Percentiles rank a stretch among this genome's conserved stretches.
Conservation (phyloP, 352 stramenopile species). For the Phytopythium vexans region DNA sequence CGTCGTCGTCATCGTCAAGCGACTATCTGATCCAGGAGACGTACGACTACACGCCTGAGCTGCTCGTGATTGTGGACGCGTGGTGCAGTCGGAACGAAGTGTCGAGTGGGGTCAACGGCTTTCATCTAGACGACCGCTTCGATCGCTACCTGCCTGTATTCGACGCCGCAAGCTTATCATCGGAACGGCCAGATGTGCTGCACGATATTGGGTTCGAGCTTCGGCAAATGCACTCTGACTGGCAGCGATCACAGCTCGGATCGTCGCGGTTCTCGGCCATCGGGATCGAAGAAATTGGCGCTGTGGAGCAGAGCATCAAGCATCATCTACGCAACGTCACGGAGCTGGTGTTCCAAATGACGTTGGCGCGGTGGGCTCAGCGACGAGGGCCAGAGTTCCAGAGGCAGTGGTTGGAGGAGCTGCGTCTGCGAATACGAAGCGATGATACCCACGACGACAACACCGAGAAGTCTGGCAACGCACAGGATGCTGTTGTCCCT, state of each 20-base stretch:
- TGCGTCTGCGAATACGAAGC: conserved; percentile 6
- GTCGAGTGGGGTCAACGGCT: conserved; percentile 11
- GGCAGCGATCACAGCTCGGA: conserved; percentile 22
- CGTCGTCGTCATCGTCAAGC: conserved; percentile 5
- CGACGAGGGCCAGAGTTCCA: conserved; percentile 11
- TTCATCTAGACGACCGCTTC: conserved; percentile 15
- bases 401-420: conserved; percentile 13
- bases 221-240: conserved; percentile 15
- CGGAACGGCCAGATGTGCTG: conserved; percentile 19
- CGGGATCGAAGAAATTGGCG: conserved; percentile 30
- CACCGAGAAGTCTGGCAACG: neutral
- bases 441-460: neutral
- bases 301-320: conserved; percentile 47
- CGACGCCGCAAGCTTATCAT: conserved; percentile 4
- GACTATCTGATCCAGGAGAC: conserved; percentile 35
- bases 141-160: conserved; percentile 20
- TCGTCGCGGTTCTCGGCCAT: conserved; percentile 17
- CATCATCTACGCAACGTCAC: conserved; percentile 20
- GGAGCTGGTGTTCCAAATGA: conserved; percentile 44
- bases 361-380: conserved; percentile 41
- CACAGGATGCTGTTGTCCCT: neutral
- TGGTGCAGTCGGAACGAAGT: conserved; percentile 23
- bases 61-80: conserved; percentile 38
- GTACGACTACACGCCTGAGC: conserved; percentile 37
- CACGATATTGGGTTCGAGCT: conserved; percentile 23